phyloP scores from a whole-genome alignment of 164 flowering plant genomes.

The Stephania yunnanensis region DNA sequence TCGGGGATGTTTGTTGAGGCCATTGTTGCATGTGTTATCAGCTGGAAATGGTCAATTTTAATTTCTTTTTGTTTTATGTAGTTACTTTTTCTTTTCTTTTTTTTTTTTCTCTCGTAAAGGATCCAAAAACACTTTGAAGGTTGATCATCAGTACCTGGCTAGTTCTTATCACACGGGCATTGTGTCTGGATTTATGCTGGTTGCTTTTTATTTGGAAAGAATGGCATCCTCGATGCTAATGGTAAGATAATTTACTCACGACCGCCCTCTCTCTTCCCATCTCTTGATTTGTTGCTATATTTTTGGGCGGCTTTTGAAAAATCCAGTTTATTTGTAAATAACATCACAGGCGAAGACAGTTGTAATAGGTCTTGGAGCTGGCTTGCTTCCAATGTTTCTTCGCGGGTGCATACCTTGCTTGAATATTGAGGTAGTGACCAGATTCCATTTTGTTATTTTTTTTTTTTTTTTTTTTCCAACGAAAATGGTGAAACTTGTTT shows the following conservation, averaged over 20 bases:
- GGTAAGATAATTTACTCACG: conserved; percentile 27
- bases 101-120: conserved; percentile 24
- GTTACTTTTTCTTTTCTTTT: not conserved
- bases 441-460: conserved; percentile 2
- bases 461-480: not conserved
- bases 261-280: not conserved
- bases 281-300: not conserved
- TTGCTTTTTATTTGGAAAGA: conserved; percentile 50
- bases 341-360: conserved; percentile 48
- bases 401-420: conserved; percentile 52
- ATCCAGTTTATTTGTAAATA: not conserved
- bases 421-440: conserved; percentile 52
- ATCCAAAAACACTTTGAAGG: conserved; percentile 31
- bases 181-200: conserved; percentile 68
- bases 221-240: conserved; percentile 29
- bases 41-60: not conserved
- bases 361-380: conserved; percentile 94
- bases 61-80: not conserved
- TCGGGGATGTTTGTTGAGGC: not conserved
- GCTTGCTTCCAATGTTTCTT: conserved; percentile 92
- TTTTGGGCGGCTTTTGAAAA: not conserved
- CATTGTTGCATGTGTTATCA: not conserved
- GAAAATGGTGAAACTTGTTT: conserved; percentile 6
- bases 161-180: conserved; percentile 88
- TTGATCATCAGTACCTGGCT: conserved; percentile 70